Evolutionary conservation across 2,329 filamentous ascomycete genomes (phyloP).

Genomic region (Claviceps lovelessii): DNA sequence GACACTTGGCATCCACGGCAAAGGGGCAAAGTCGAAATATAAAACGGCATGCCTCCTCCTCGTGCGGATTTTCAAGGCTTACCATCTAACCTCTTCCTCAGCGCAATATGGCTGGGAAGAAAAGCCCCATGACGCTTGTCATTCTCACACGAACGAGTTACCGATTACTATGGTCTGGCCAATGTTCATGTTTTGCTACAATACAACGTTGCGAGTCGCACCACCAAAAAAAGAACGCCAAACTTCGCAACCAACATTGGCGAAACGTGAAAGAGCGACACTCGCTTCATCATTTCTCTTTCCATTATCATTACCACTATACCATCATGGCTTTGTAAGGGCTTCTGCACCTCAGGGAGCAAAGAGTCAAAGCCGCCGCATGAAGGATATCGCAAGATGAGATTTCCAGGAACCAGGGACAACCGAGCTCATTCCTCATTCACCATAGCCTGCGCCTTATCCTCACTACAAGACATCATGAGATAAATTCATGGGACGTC

Average conservation of each 20-base stretch:
- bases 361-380: too few relatives aligned
- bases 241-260: not conserved
- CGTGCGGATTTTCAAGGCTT: not conserved
- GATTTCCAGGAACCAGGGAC: too few relatives aligned
- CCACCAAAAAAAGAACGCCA: not conserved
- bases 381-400: not conserved
- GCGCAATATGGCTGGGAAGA: not conserved
- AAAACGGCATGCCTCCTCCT: not conserved
- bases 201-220: not conserved
- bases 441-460: not conserved
- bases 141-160: not conserved
- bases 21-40: not conserved
- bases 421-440: not conserved
- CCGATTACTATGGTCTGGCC: not conserved
- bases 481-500: not conserved
- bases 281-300: not conserved
- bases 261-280: not conserved
- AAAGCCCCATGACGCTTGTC: not conserved
- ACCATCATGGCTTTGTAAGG: too few relatives aligned
- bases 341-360: too few relatives aligned
- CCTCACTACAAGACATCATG: not conserved
- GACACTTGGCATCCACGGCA: not conserved
- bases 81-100: too few relatives aligned
- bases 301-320: too few relatives aligned
- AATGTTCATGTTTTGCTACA: not conserved